These are phyloP conservation scores for Trypanosomatidae sp. DNA, from an alignment of 208 protist species.

Conservation along the genomic window DNA sequence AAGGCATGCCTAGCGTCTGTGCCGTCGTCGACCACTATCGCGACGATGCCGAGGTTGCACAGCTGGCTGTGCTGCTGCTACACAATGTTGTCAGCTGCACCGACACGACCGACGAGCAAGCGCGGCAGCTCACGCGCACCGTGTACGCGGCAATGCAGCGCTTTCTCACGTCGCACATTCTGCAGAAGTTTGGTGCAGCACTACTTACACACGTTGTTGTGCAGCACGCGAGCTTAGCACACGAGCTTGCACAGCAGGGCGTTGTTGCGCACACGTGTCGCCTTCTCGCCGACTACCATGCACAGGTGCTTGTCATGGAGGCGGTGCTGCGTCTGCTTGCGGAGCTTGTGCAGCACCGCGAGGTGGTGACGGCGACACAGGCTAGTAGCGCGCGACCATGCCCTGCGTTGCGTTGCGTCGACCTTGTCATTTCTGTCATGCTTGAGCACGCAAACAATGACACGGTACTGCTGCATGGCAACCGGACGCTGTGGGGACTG, in stretches of 20 bases:
- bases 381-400: too few relatives aligned
- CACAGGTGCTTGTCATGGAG: constrained; percentile 77
- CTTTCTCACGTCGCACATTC: constrained; percentile 36
- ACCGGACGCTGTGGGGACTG: constrained; percentile 68
- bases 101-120: too few relatives aligned
- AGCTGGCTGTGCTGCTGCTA: constrained; percentile 59
- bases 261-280: constrained; percentile 45
- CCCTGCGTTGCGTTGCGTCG: constrained; percentile 25
- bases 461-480: constrained; percentile 57
- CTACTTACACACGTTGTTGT: constrained; percentile 52
- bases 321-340: constrained; percentile 53
- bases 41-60: constrained; percentile 33
- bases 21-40: constrained; percentile 47
- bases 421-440: constrained; percentile 27
- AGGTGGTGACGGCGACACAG: too few relatives aligned
- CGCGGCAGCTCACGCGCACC: constrained; percentile 20
- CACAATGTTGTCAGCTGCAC: constrained; percentile 52
- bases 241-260: constrained; percentile 21
- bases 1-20: constrained; percentile 31
- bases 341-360: constrained; percentile 46
- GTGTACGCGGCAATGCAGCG: constrained; percentile 34
- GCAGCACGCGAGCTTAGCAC: constrained; percentile 20
- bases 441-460: constrained; percentile 56
- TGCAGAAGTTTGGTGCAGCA: constrained; percentile 78
- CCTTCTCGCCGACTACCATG: constrained; percentile 34